Percentiles rank a stretch among this genome's conserved stretches.
Evolutionary conservation across 768 basidiomycete genomes (phyloP).

Genomic region (Leucocoprinus sp.): DNA sequence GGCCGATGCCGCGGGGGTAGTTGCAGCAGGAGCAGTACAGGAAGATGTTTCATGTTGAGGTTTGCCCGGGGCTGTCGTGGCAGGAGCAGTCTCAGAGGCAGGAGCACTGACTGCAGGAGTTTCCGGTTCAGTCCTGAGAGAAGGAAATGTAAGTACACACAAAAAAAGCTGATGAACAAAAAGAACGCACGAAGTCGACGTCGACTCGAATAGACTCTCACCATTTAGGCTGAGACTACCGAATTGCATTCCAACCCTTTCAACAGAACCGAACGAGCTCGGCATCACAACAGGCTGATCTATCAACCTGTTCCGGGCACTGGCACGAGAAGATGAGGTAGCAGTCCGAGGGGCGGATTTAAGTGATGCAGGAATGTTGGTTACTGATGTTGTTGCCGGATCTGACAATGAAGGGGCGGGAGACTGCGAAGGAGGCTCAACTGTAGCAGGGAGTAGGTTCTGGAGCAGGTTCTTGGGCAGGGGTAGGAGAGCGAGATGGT

Average conservation of each 20-base stretch:
- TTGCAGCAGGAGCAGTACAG: slow-evolving; percentile 30
- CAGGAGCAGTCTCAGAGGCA: slow-evolving; percentile 25
- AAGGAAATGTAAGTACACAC: slow-evolving; percentile 9
- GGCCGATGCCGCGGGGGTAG: slow-evolving; percentile 30
- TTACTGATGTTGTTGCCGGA: slow-evolving; percentile 26
- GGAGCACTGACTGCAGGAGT: slow-evolving; percentile 15
- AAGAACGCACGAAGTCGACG: slow-evolving; percentile 39
- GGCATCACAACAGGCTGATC: slow-evolving; percentile 83
- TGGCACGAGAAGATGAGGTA: slow-evolving; percentile 43
- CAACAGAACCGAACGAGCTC: slow-evolving; percentile 54
- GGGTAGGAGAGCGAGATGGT: slow-evolving; percentile 18
- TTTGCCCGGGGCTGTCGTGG: slow-evolving; percentile 18
- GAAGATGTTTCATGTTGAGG: slow-evolving; percentile 24
- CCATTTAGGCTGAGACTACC: slow-evolving; percentile 75
- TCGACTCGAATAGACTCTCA: slow-evolving; percentile 48
- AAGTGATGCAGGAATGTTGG: slow-evolving; percentile 35
- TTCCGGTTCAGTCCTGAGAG: slow-evolving; percentile 27
- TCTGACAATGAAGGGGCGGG: slow-evolving; percentile 22
- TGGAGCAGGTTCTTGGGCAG: slow-evolving; percentile 23
- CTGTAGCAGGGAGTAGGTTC: slow-evolving; percentile 21
- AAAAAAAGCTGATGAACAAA: slow-evolving; percentile 1
- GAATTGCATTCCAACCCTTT: slow-evolving; percentile 87
- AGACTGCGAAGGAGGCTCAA: slow-evolving; percentile 29
- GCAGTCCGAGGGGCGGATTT: slow-evolving; percentile 49
- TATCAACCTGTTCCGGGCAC: slow-evolving; percentile 59